Conservation (phyloP, 1,284 basidiomycete genomes). For the Inonotus hispidus region DNA sequence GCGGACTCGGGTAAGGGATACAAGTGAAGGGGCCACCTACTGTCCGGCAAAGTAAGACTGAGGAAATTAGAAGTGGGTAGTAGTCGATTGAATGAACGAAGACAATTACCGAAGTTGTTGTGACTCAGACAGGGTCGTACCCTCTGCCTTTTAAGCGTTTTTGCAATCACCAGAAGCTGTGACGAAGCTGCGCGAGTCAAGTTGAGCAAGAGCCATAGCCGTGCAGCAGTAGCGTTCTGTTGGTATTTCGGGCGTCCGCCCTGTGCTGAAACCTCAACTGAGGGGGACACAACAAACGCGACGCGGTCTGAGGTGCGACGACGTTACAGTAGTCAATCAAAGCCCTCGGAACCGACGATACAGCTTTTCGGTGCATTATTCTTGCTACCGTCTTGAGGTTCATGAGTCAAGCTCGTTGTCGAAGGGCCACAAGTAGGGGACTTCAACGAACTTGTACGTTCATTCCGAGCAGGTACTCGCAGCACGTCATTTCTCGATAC, state of each 20-base stretch:
- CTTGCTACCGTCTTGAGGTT: no score
- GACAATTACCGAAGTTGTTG: no score
- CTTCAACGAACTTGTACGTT: no score
- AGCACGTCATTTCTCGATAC: not conserved
- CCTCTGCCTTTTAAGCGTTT: not conserved
- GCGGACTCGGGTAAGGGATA: no score
- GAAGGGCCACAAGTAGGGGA: no score
- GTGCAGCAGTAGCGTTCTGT: not conserved
- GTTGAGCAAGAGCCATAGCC: not conserved
- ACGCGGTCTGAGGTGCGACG: not conserved
- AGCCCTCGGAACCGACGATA: not conserved
- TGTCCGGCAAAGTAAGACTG: no score
- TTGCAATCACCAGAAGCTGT: not conserved
- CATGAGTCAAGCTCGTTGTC: no score
- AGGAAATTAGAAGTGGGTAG: no score
- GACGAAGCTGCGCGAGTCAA: no score
- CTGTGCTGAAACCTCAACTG: not conserved
- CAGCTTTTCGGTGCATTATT: not conserved
- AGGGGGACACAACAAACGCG: not conserved
- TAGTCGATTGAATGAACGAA: no score
- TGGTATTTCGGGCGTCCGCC: not conserved
- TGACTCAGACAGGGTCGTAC: not conserved
- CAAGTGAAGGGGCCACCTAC: not conserved
- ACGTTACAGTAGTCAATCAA: not conserved
- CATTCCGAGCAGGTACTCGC: no score